A percentile compares a stretch with the other conserved stretches of the same genome.
phyloP scores from a whole-genome alignment of 768 basidiomycete species.

The Mycena epipterygia region DNA sequence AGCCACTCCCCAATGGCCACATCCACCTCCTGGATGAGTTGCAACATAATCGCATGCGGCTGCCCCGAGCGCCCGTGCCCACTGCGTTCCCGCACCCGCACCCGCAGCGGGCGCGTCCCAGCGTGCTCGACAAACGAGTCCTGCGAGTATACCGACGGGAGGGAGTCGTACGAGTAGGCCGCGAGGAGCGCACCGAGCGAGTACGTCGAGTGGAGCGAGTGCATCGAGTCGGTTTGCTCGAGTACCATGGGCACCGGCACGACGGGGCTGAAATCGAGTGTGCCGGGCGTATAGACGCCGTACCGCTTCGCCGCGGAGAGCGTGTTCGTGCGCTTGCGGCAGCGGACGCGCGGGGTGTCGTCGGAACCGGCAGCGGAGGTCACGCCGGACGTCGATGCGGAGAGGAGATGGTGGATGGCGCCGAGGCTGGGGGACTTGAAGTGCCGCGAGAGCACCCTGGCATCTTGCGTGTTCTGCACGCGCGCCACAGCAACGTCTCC shows the following conservation, averaged over 20 bases:
- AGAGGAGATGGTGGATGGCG: slow-evolving; percentile 28
- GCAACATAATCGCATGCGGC: slow-evolving; percentile 46
- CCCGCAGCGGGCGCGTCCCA: slow-evolving; percentile 27
- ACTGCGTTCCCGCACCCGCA: background rate
- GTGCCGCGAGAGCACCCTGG: slow-evolving; percentile 17
- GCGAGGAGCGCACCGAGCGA: slow-evolving; percentile 23
- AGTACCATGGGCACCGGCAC: no score
- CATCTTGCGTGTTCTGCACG: background rate
- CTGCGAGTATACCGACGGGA: slow-evolving; percentile 42
- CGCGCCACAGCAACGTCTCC: no score
- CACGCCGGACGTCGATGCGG: slow-evolving; percentile 4
- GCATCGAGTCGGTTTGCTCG: background rate
- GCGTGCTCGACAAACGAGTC: slow-evolving; percentile 34
- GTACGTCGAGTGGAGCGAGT: slow-evolving; percentile 23
- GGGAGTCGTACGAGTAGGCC: slow-evolving; percentile 34
- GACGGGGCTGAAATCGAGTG: slow-evolving; percentile 31
- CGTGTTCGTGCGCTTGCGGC: slow-evolving; percentile 43
- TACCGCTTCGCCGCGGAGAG: slow-evolving; percentile 48
- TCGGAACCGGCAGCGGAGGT: background rate
- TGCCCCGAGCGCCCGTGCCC: background rate
- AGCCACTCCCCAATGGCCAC: slow-evolving; percentile 50
- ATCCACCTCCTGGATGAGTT: slow-evolving; percentile 52
- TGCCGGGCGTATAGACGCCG: slow-evolving; percentile 52
- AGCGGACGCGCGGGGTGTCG: slow-evolving; percentile 38
- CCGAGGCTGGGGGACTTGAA: slow-evolving; percentile 38